Base-by-base conservation (phyloP, 2,329 filamentous ascomycete genomes). In the Trichoderma endophyticum region DNA sequence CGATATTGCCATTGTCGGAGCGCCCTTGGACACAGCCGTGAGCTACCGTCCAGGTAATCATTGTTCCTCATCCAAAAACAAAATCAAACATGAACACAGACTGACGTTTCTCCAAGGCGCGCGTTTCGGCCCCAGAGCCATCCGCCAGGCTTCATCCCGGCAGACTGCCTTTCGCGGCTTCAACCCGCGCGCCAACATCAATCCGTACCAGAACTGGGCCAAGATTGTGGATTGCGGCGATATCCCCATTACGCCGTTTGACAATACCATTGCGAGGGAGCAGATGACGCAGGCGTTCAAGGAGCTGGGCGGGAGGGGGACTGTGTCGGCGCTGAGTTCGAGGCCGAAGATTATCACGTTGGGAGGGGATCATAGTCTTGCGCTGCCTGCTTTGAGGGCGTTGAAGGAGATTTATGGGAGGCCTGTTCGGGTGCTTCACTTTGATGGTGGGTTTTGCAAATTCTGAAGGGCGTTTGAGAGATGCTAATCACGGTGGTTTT, bases 141-240 rank as follows among this genome's bases (percentile, higher is more conserved):
- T 98, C 78, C 91, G 95, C 71, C 91, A 93, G 51, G 94, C 93
- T 54, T 95, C 93, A 36, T 87, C 91, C 8, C 90, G 94, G 24
- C 94, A 97, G 82, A 93, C 92, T 15, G 87, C 90, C 3, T 93
- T 92, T 80, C 89, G 93, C 56, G 92, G 92, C 78, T 84, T 92
- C 87, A 97, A 97, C 82, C 89, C 92, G 2, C 90, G 94, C 26
- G 94, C 93, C 2, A 87, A 87, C 51, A 87, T 97, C 75, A 98
- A 97, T 81, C 94, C 95, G 0, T 97, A 96, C 83, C 75, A 91
- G 79, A 91, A 88, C 77, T 95, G 93, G 88, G 91, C 94, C 9
- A 93, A 88, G 64, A 89, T 97, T 72, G 85, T 95, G 65, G 95
- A 98, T 84, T 98, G 95, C 80, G 95, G 95, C 61, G 95, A 97